Percentiles rank a stretch among this genome's conserved stretches.
Evolutionary conservation across 2,329 filamentous ascomycete species (phyloP).

Genomic region (Fusarium sp.): DNA sequence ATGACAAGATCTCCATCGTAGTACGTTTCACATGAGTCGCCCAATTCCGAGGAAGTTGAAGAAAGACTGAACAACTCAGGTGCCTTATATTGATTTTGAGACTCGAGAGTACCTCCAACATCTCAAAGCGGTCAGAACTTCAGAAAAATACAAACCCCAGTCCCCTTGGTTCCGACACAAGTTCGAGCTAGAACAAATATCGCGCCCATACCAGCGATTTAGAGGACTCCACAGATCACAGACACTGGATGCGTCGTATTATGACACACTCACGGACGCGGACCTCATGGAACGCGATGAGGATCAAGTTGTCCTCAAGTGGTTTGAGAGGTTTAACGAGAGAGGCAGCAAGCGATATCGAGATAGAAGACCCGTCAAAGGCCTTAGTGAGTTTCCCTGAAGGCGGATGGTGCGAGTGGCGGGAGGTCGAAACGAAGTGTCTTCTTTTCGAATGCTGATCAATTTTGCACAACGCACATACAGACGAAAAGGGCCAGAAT

Average conservation of each 20-base stretch:
- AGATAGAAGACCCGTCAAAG: background rate
- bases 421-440: background rate
- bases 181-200: slow-evolving; percentile 1
- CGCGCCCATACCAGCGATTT: background rate
- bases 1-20: background rate
- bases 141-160: background rate
- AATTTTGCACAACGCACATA: background rate
- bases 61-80: background rate
- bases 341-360: background rate
- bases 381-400: background rate
- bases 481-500: background rate
- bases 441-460: background rate
- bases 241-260: slow-evolving; percentile 19
- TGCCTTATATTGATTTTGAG: slow-evolving; percentile 9
- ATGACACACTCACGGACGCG: background rate
- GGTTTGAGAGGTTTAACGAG: background rate
- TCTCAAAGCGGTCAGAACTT: background rate
- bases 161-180: background rate
- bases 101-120: slow-evolving; percentile 4
- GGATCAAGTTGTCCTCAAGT: slow-evolving; percentile 20
- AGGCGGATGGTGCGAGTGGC: background rate
- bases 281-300: background rate
- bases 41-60: background rate
- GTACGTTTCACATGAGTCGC: background rate
- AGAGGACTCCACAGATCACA: slow-evolving; percentile 13